Evolutionary conservation across 768 basidiomycete genomes (phyloP).

Genomic region (Cystoderma amianthinum): DNA sequence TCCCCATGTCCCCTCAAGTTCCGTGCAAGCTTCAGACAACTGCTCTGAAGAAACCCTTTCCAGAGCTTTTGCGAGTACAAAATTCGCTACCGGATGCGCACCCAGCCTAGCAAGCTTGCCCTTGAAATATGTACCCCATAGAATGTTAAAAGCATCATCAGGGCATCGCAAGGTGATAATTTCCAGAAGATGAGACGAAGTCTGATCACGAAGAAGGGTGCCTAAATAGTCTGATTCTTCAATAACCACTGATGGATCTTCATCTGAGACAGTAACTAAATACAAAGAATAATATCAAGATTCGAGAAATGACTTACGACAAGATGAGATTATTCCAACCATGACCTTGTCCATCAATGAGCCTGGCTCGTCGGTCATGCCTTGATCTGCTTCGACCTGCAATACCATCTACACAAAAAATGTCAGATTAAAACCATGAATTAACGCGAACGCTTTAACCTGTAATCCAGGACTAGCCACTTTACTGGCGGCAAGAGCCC

Average conservation of each 20-base stretch:
- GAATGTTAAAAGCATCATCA: constrained; percentile 43
- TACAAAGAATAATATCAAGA: background rate
- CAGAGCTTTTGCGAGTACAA: constrained; percentile 79
- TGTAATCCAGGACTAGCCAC: constrained; percentile 74
- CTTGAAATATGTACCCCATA: constrained; percentile 79
- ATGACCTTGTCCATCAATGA: constrained; percentile 81
- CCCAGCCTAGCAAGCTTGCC: constrained; percentile 69
- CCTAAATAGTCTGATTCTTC: constrained; percentile 74
- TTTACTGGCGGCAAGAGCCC: constrained; percentile 69
- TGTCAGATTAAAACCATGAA: constrained; percentile 6
- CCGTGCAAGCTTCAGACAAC: constrained; percentile 47
- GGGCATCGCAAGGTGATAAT: constrained; percentile 64
- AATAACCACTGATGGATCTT: constrained; percentile 23
- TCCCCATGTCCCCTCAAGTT: constrained; percentile 51
- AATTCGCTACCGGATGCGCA: constrained; percentile 90
- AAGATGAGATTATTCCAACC: constrained; percentile 63
- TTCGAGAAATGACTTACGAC: constrained; percentile 36
- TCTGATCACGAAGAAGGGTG: constrained; percentile 77
- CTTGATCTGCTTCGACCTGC: constrained; percentile 72
- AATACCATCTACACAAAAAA: constrained; percentile 65
- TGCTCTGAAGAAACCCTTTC: constrained; percentile 51
- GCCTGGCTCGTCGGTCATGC: constrained; percentile 45
- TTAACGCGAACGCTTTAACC: constrained; percentile 11
- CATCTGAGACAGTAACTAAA: background rate
- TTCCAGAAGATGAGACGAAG: constrained; percentile 89